Evolutionary conservation across 176 grass and related monocot genomes (phyloP), one percentile per base, ranked within the genome.

Genomic region (Stipa capillata): DNA sequence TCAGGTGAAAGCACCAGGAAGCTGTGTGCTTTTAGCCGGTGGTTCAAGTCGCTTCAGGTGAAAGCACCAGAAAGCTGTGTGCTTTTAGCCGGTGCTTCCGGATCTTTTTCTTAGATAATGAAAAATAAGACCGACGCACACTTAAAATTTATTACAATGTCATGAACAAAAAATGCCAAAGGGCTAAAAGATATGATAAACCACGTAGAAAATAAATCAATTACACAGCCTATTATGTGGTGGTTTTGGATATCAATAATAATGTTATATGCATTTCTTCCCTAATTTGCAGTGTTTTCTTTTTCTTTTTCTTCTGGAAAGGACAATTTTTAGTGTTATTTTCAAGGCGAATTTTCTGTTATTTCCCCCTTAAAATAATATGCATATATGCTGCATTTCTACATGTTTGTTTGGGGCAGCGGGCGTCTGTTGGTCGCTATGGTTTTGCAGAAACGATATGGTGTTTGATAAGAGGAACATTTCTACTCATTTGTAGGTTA

Each of bases 1-100:
- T 81, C 41, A 84, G 75, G 51, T 69, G 81, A 68, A 88, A 80
- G 86, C 60, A 69, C 50, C 40, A 25, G 3, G 49, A 67, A 78
- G 17, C 57, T 45, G 34, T 60, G 83, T 24, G 58, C 18, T 34
- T 70, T 36, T 63, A 13, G 34, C 43, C 39, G 16, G 58, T 73
- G n/a, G 20, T 66, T 63, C 0, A 60, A 42, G 8, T 62, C 84
- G 47, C 70, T 80, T 81, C 41, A 84, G 75, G 51, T 69, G 81
- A 68, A 88, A 80, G 86, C 60, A 69, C 50, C 40, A 25, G 3
- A 40, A 67, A 78, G 17, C 57, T 45, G 34, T 60, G 83, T 24
- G 58, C 18, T 34, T 70, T 36, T 63, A 13, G 34, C 43, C 39
- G 16, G 58, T 73, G n/a, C 13, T 66, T 63, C 0, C 8, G 27